phyloP scores from a whole-genome alignment of 2,329 filamentous ascomycete genomes.

The Aspergillus sp. region DNA sequence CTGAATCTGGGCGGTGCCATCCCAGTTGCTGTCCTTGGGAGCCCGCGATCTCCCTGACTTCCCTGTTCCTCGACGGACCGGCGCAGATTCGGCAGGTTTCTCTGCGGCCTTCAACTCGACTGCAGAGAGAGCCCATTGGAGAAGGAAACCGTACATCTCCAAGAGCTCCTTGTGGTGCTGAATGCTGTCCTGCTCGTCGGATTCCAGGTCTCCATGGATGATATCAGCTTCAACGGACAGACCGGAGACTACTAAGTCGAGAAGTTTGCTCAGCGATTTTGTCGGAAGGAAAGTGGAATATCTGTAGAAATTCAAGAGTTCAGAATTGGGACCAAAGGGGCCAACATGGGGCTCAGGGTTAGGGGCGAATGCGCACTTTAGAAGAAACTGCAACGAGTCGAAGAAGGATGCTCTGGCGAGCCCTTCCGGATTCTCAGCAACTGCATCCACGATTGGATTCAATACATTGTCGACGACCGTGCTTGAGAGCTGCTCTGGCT shows the following conservation, averaged over 20 bases:
- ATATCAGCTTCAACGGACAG: constrained; percentile 83
- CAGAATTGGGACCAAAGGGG: constrained; percentile 60
- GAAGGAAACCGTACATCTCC: constrained; percentile 89
- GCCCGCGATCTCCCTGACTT: constrained; percentile 74
- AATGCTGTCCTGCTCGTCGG: constrained; percentile 86
- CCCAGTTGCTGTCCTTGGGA: constrained; percentile 78
- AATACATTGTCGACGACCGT: constrained; percentile 81
- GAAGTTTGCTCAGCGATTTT: constrained; percentile 85
- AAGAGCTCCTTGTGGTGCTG: constrained; percentile 87
- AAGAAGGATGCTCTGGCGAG: constrained; percentile 78
- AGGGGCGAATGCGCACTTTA: constrained; percentile 82
- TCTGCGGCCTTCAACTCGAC: constrained; percentile 93
- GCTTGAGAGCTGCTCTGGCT: constrained; percentile 80
- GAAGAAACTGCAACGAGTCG: constrained; percentile 90
- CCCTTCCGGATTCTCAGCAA: constrained; percentile 89
- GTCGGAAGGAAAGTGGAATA: constrained; percentile 78
- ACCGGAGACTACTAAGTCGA: constrained; percentile 86
- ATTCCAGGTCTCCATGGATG: constrained; percentile 83
- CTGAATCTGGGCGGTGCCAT: constrained; percentile 85
- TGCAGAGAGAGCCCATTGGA: constrained; percentile 95
- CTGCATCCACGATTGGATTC: constrained; percentile 88
- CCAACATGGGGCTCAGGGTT: constrained; percentile 36
- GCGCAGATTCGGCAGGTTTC: constrained; percentile 74
- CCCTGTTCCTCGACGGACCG: constrained; percentile 73
- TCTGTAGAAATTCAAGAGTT: constrained; percentile 71